Base-by-base conservation (phyloP, 495 filamentous ascomycete species). In the Platismatia glauca region DNA sequence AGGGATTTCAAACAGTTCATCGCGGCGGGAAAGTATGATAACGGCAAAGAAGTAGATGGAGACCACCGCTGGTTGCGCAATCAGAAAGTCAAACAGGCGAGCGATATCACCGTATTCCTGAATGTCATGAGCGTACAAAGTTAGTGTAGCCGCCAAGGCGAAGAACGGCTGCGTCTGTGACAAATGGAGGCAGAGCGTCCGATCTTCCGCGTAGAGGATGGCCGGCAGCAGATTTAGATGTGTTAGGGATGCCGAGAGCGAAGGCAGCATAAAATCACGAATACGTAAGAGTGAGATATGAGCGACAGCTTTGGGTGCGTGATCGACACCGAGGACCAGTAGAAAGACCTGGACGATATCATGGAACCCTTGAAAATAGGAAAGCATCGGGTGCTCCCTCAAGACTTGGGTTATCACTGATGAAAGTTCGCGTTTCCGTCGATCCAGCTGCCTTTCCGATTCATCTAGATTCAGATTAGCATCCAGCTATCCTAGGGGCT, bases 331-430 rank as follows among this genome's bases (percentile, higher is more conserved):
- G 4, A 97, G 77, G 9, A 95, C 90, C 20, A 98, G 81, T 7
- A 97, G 82, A 55, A 98, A 79, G n/a, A 98, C 94, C 72, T 97
- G 95, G 65, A 89, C 93, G 69, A 98, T 97, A 74, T 98, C 94
- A 71, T 98, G 94, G 74, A 95, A 98, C 64, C 94, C 94, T 78
- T 98, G 94, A 76, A 97, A 97, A 75, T 98, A 98, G 75, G 84
- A 88, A 16, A 98, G 85, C 77, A 88, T 86, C 7, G 94, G 95
- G 69, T 96, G 80, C 13, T 82, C 80, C 22, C 94, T 82, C 31
- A 97, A 81, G 24, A 91, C 82, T 64, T 86, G 79, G 46, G 79
- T 81, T 70, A 97, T 96, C 24, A 97, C 76, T 61, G 81, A 72
- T 18, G 86, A 90, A 29, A 96, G 81, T 71, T 90, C 83, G 46